Conservation (phyloP, 441 rosid species). For the Syzygium malaccense region DNA sequence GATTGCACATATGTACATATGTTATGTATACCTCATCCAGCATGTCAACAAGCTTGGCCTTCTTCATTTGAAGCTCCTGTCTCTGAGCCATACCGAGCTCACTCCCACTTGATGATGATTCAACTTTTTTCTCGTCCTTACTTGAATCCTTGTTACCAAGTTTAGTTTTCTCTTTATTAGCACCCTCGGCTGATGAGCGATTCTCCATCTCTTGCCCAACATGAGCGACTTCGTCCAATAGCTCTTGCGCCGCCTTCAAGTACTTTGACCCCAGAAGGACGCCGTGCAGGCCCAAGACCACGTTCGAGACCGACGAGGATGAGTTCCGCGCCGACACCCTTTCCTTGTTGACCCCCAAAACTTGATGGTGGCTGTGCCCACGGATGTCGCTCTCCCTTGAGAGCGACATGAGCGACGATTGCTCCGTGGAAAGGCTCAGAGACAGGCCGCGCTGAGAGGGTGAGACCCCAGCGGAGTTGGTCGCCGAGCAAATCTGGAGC, state of each 20-base stretch:
- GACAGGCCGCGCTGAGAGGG: slow-evolving; percentile 36
- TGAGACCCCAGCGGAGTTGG: neutral
- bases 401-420: slow-evolving; percentile 8
- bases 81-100: slow-evolving; percentile 39
- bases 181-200: slow-evolving; percentile 4
- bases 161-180: slow-evolving; percentile 16
- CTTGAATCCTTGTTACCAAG: slow-evolving; percentile 13
- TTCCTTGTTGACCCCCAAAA: neutral
- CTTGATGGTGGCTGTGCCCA: neutral
- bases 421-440: slow-evolving; percentile 29
- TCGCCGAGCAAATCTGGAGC: slow-evolving; percentile 9
- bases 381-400: neutral
- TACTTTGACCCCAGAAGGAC: slow-evolving; percentile 43
- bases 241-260: slow-evolving; percentile 65
- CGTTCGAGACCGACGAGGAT: slow-evolving; percentile 34
- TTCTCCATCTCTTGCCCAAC: slow-evolving; percentile 24
- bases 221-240: slow-evolving; percentile 56
- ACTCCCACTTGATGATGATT: slow-evolving; percentile 11
- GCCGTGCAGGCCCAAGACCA: slow-evolving; percentile 17
- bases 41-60: slow-evolving; percentile 54
- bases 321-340: slow-evolving; percentile 19
- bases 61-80: slow-evolving; percentile 56
- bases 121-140: slow-evolving; percentile 8
- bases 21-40: slow-evolving; percentile 44
- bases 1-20: neutral